Evolutionary conservation across 768 basidiomycete genomes (phyloP).

Genomic region (Suillus cothurnatus): DNA sequence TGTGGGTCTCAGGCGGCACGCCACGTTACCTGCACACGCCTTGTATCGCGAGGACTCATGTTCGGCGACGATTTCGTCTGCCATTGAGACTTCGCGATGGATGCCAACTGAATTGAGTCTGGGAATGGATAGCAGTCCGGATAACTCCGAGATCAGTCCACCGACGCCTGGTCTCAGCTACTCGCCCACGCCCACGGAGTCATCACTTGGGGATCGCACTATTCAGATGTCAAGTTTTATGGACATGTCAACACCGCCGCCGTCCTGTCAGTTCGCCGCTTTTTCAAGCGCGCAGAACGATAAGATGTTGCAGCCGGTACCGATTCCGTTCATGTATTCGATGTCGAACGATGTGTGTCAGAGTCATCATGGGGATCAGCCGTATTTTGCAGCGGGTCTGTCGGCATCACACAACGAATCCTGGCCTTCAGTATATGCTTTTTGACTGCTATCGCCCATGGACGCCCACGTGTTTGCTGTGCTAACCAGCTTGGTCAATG

Average conservation of each 20-base stretch:
- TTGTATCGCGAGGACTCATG: slow-evolving; percentile 24
- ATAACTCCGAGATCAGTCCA: slow-evolving; percentile 37
- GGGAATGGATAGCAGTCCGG: slow-evolving; percentile 27
- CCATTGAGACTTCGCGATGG: slow-evolving; percentile 6
- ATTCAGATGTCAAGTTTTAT: slow-evolving; percentile 57
- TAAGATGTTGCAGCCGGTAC: slow-evolving; percentile 28
- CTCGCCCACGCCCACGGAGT: slow-evolving; percentile 64
- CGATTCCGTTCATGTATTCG: slow-evolving; percentile 22
- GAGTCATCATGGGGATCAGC: background rate
- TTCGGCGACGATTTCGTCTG: slow-evolving; percentile 2
- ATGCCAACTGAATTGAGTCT: background rate
- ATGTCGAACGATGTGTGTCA: slow-evolving; percentile 17
- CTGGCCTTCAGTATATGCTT: slow-evolving; percentile 10
- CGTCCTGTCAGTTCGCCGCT: slow-evolving; percentile 35
- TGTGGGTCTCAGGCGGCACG: slow-evolving; percentile 39
- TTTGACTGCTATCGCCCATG: slow-evolving; percentile 1
- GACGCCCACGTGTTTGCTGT: background rate
- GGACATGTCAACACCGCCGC: slow-evolving; percentile 43
- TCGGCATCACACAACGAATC: slow-evolving; percentile 4
- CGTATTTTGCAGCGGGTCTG: background rate
- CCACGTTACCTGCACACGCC: slow-evolving; percentile 44
- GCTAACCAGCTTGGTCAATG: background rate
- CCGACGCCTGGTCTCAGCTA: slow-evolving; percentile 59
- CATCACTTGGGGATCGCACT: slow-evolving; percentile 55
- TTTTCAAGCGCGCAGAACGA: slow-evolving; percentile 38